Base-by-base conservation (phyloP, 441 rosid genomes). In the Francoa sonchifolia region DNA sequence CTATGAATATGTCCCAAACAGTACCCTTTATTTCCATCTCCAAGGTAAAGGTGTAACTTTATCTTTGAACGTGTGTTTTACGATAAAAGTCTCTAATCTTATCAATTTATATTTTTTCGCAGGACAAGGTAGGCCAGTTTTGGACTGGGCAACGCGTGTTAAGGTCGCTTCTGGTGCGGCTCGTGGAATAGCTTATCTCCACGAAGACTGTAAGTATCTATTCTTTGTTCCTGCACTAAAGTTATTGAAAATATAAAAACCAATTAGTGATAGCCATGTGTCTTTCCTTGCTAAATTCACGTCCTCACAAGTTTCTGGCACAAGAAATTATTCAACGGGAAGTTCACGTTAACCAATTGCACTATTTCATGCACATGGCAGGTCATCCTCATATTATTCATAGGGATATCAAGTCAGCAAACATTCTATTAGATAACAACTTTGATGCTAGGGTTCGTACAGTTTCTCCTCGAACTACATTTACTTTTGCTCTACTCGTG, bases 371-470 rank as follows among this genome's bases (percentile, higher is more conserved):
- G 30, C 46, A 22, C 40, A 38, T 55, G 33, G 36, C 66, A 85
- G 98, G 96, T 39, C 79, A 76, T 69, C 96, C 98, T 49, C 94
- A 87, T 33, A 64, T 89, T 39, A 77, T 90, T 55, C 98, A 90
- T 61, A 72, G 98, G 58, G 98, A 85, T 63, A 90, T 90, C 62
- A 90, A 90, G 68, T 85, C 96, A 39, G 71, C 96, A 18, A 90
- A 90, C 74, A 90, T 90, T 67, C 96, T 90, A 54, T 57, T 90
- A 53, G 93, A 90, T 33, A 45, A 62, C 71, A 82, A 82, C 62
- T 90, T 82, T 45, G 87, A 82, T 42, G 79, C 98, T 38, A 72
- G 48, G 82, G 96, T 82, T 57, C 29, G 68, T 44, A 42, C 17
- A 20, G 9, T 37, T 52, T 8, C 5, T 33, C 44, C 56, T 36